Evolutionary conservation across 163 green algal species (phyloP).

Genomic region (Coccomyxa subellipsoidea): DNA sequence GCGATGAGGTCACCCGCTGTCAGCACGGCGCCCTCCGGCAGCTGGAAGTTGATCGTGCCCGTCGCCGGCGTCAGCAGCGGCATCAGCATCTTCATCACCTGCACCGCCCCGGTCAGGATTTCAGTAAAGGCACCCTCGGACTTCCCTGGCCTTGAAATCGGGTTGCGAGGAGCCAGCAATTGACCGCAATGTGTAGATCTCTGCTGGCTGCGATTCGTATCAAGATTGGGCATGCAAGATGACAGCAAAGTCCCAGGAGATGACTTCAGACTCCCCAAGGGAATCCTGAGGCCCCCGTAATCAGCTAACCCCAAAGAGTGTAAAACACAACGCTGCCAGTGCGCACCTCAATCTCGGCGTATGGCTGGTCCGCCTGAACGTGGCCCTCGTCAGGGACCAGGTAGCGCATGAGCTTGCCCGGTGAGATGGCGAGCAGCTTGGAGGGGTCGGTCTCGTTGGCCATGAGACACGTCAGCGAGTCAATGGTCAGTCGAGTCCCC

Average conservation of each 20-base stretch:
- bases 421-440: constrained; percentile 60
- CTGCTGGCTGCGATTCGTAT: no score
- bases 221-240: no score
- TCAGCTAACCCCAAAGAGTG: no score
- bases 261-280: no score
- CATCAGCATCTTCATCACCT: constrained; percentile 88
- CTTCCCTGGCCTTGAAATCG: no score
- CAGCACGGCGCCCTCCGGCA: constrained; percentile 78
- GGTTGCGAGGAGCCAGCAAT: no score
- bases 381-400: constrained; percentile 75
- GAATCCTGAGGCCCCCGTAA: no score
- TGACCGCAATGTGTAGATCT: no score
- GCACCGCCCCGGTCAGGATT: no score
- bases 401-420: constrained; percentile 91
- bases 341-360: constrained; percentile 83
- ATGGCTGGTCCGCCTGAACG: constrained; percentile 72
- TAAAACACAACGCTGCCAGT: no score
- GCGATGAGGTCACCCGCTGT: constrained; percentile 78
- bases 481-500: constrained; percentile 89
- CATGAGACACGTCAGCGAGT: constrained; percentile 88
- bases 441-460: constrained; percentile 72
- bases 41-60: constrained; percentile 67
- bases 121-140: no score
- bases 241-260: no score
- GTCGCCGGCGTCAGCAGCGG: constrained; percentile 69